phyloP scores from a whole-genome alignment of 352 stramenopile genomes.

The Pythium angustatum region DNA sequence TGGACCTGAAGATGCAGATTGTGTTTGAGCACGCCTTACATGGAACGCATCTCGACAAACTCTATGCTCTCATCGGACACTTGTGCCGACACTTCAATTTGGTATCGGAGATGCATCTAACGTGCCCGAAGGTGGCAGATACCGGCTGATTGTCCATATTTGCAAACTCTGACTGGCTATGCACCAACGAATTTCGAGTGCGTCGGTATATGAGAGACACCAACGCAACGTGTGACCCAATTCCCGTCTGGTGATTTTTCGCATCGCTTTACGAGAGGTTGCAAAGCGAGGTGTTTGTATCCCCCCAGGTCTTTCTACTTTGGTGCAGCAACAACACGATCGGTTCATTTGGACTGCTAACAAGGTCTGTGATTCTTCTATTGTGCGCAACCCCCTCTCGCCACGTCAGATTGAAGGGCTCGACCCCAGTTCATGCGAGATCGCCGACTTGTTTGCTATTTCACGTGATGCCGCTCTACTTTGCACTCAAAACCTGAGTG shows the following conservation, averaged over 20 bases:
- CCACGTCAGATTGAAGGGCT: not conserved
- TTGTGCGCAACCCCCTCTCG: not conserved
- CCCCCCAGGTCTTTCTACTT: not conserved
- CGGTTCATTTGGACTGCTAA: no score
- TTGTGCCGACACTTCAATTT: constrained; percentile 18
- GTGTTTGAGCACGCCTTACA: constrained; percentile 13
- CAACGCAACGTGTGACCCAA: constrained; percentile 1
- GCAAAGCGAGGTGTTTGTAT: not conserved
- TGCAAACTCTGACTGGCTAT: constrained; percentile 18
- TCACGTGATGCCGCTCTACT: not conserved
- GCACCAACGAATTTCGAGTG: constrained; percentile 1
- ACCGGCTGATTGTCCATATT: constrained; percentile 29
- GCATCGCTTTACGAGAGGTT: not conserved
- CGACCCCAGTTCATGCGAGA: not conserved
- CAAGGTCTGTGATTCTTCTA: no score
- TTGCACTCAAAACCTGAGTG: not conserved
- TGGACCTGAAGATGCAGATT: constrained; percentile 14
- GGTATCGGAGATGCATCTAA: constrained; percentile 9
- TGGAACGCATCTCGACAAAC: constrained; percentile 19
- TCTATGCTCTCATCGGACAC: constrained; percentile 19
- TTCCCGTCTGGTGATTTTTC: not conserved
- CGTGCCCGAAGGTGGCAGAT: constrained; percentile 13
- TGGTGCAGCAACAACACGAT: not conserved
- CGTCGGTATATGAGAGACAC: not conserved
- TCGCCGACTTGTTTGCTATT: not conserved